Evolutionary conservation across 2,329 filamentous ascomycete species (phyloP), one percentile per base, ranked within the genome.

Genomic region (Lojkania enalia): DNA sequence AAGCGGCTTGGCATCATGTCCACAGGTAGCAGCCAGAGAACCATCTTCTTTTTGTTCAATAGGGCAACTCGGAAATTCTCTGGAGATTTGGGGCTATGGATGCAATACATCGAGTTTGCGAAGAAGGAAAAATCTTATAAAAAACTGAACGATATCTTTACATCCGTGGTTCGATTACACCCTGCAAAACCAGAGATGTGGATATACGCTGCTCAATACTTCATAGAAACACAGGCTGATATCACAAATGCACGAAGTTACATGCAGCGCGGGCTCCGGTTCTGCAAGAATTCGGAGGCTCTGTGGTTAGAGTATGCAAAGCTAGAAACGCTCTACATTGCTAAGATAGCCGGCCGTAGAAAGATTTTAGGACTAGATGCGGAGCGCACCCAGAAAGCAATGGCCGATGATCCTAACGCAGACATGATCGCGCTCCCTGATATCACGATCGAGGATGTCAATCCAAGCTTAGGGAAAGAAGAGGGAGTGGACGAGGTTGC

Each of bases 231-330:
- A 14, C 83, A 90, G 61, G 89, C 87, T 2, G 92, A 97, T 71
- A 95, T 97, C 83, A 86, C 84, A 18, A 85, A 86, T 33, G 90
- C 92, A 2, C 76, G 94, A 49, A 86, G 83, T 36, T 88, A 94
- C 78, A 79, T 99, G 90, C 81, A 95, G 77, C 80, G 92, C 50
- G 94, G 91, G 0, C 81, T 95, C 63, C 79, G 94, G 31, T 97
- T 99, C 70, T 96, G 91, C 74, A 89, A 85, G 39, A 81, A 76
- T 37, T 85, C 87, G 35, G 82, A 78, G 52, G 76, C 77, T 14
- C 70, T 99, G 39, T 99, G 92, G 90, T 66, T 95, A 23, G 89
- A 96, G 71, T 97, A 96, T 66, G 87, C 88, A 6, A 86, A 88
- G 63, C 79, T 92, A 62, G 94, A 99, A 76, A 90, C 96, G 83